phyloP scores from a whole-genome alignment of 1,284 basidiomycete genomes.

The Microbotryomycetes sp. region DNA sequence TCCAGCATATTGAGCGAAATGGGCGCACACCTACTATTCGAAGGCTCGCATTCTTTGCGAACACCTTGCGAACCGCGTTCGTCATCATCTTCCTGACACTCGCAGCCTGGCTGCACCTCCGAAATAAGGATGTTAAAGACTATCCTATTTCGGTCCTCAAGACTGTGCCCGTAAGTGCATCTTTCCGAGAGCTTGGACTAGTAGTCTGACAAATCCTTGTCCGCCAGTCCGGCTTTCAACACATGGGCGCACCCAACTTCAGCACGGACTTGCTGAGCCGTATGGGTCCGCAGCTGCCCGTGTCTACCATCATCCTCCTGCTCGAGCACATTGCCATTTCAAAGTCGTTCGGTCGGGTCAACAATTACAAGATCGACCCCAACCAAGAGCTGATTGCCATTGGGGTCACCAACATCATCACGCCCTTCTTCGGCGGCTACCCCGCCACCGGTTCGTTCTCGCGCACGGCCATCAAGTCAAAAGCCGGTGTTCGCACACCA shows the following conservation, averaged over 20 bases:
- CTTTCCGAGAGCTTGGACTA: conserved; percentile 51
- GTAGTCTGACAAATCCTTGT: conserved; percentile 9
- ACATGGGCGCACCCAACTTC: conserved; percentile 68
- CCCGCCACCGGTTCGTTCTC: conserved; percentile 98
- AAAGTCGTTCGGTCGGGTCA: conserved; percentile 85
- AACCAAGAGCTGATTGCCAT: conserved; percentile 97
- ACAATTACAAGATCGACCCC: conserved; percentile 95
- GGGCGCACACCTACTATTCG: conserved; percentile 40
- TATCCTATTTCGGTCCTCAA: conserved; percentile 81
- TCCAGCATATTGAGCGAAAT: conserved; percentile 43
- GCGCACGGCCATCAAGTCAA: conserved; percentile 88
- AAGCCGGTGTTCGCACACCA: conserved; percentile 93
- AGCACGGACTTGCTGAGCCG: conserved; percentile 54
- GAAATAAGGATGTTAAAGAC: conserved; percentile 53
- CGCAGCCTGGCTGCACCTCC: conserved; percentile 72
- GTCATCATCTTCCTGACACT: conserved; percentile 77
- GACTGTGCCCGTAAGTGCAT: conserved; percentile 57
- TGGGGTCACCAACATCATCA: conserved; percentile 69
- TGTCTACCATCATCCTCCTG: conserved; percentile 88
- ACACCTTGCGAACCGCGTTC: conserved; percentile 71
- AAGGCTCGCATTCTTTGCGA: conserved; percentile 81
- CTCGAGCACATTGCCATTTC: conserved; percentile 92
- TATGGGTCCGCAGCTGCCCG: conserved; percentile 71
- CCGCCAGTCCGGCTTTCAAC: conserved; percentile 41
- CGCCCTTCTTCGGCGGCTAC: conserved; percentile 53